These are phyloP conservation scores for Cladosporium oxysporum DNA, from an alignment of 2,329 filamentous ascomycete genomes.

Conservation along the genomic window DNA sequence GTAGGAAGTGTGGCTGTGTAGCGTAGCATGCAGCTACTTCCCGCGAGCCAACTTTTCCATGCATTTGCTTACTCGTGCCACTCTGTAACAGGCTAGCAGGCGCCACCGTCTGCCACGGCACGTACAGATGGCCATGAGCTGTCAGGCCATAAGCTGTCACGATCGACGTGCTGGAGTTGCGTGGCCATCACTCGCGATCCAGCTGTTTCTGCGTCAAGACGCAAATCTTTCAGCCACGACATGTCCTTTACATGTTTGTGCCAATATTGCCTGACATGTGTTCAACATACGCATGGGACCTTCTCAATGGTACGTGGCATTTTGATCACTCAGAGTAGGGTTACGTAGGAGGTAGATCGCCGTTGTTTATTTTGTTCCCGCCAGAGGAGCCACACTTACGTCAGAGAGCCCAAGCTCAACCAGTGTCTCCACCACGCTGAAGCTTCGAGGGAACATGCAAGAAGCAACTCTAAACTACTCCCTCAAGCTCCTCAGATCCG, in stretches of 20 bases:
- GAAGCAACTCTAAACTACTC: background rate
- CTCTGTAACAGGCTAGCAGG: slow-evolving; percentile 2
- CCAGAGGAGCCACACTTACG: slow-evolving; percentile 1
- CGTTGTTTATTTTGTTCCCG: background rate
- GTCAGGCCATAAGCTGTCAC: background rate
- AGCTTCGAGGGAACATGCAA: background rate
- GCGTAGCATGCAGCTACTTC: background rate
- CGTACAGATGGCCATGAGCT: background rate
- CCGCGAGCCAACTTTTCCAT: slow-evolving; percentile 18
- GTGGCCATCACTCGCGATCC: background rate
- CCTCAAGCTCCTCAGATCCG: background rate
- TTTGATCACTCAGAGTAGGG: background rate
- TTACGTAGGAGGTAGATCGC: background rate
- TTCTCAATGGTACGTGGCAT: background rate
- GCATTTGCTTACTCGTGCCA: slow-evolving; percentile 10
- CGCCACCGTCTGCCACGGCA: slow-evolving; percentile 4
- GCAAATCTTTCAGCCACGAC: background rate
- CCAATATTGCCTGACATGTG: background rate
- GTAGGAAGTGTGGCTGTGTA: slow-evolving; percentile 14
- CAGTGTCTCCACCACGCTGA: background rate
- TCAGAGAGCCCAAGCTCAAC: slow-evolving; percentile 5
- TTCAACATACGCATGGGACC: background rate
- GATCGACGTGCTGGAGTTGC: background rate
- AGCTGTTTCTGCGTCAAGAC: background rate
- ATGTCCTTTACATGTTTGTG: background rate